Evolutionary conservation across 75 land plant species (phyloP).

Genomic region (Selaginella moellendorffii): DNA sequence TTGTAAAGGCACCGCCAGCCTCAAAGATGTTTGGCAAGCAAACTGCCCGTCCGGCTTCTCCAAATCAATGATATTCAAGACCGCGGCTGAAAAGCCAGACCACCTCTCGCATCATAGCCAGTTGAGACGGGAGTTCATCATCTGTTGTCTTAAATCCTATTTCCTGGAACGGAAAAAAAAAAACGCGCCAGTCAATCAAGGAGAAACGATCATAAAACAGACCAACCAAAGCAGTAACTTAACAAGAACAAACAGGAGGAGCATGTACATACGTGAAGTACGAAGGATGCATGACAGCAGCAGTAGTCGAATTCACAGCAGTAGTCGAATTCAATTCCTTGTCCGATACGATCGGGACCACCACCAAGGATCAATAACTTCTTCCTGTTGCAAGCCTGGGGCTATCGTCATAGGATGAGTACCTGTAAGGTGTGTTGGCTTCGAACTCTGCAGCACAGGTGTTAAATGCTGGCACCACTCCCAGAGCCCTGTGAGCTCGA

Average conservation of each 20-base stretch:
- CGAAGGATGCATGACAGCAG: conserved; percentile 94
- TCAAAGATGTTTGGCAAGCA: conserved; percentile 96
- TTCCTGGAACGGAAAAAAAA: no score
- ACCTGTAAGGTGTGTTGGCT: conserved; percentile 95
- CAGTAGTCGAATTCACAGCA: no score
- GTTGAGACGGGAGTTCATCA: conserved; percentile 99
- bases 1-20: conserved; percentile 83
- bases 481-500: conserved; percentile 51
- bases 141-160: conserved; percentile 94
- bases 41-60: conserved; percentile 95
- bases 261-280: conserved; percentile 62
- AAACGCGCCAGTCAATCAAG: no score
- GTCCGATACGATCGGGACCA: conserved; percentile 96
- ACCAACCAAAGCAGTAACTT: no score
- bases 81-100: conserved; percentile 98
- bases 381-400: conserved; percentile 53
- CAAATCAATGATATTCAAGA: conserved; percentile 76
- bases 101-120: conserved; percentile 96
- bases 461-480: conserved; percentile 80
- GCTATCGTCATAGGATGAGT: conserved; percentile 86
- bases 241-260: no score
- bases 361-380: conserved; percentile 97
- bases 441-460: conserved; percentile 99
- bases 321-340: conserved; percentile 99
- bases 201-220: no score